Evolutionary conservation across 2,329 filamentous ascomycete genomes (phyloP), one percentile per base, ranked within the genome.

Genomic region (Talaromyces pinophilus): DNA sequence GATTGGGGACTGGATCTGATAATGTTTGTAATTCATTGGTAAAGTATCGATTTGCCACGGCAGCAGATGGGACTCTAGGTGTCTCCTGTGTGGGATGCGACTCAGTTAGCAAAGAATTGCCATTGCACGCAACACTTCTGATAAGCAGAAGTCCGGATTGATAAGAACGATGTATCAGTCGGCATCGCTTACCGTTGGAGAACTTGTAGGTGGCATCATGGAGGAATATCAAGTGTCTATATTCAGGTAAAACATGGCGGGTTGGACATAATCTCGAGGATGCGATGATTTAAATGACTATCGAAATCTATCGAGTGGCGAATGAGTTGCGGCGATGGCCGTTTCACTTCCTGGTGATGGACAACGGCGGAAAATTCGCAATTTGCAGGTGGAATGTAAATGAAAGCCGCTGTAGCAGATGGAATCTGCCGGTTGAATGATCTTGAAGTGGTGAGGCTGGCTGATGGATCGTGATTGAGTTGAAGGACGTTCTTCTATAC

Each of bases 1-100:
- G 79, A 70, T 84, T 82, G 64, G 83, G 78, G 48, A 83, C 80
- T 59, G 84, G 81, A 70, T 80, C 82, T 70, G 82, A 78, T 67
- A 84, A 76, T 64, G 79, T 75, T 70, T 78, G 79, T 67, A 82
- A 76, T 65, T 81, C 80, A 63, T 54, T n/a, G 81, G 82, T 48
- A 84, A 54, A 77, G 70, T 86, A 85, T 28, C 76, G 73, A 64
- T 67, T 73, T 8, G 35, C 38, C 22, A 59, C 30, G 35, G 74
- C 66, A 38, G 74, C 69, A 50, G 76, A 70, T 15, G 72, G 68
- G 33, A 70, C 66, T 52, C 67, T 44, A 57, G 72, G 72, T 22
- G 73, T 75, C 66, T 71, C 71, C 70, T 77, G 68, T 67, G 71
- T 64, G 48, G 54, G 60, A 19, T 63, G 44, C 22, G 42, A 46